Evolutionary conservation across 2,329 filamentous ascomycete species (phyloP), one percentile per base, ranked within the genome.

Genomic region (Hypoxylon sp.): DNA sequence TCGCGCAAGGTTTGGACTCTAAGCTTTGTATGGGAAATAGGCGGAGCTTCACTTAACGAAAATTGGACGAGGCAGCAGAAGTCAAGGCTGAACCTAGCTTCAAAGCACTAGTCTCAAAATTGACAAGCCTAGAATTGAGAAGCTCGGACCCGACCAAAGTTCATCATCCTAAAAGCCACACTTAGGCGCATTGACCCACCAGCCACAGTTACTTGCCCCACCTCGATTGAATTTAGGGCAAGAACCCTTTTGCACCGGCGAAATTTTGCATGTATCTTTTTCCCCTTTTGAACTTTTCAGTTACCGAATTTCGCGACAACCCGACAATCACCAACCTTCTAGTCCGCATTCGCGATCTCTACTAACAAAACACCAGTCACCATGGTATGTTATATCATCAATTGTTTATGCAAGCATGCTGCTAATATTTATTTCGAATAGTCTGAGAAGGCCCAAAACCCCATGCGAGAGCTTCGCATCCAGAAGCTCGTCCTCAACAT

Each of bases 401-500:
- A 42, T 49, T 2, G 2, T 12, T 23, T 7, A 7, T 27, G 16
- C 21, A 5, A n/a, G 43, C 23, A 27, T 21, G 26, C 4, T 59
- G 31, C 64, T 70, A 61, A 72, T 59, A 34, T 37, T 23, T 21
- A 49, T 45, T 32, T 34, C 52, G 74, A 77, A 70, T 71, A 84
- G 78, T 82, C 88, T 78, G 90, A 93, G 77, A 97, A 97, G 86
- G 77, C 83, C 77, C 82, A 84, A 78, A 99, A 99, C 87, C 93
- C 94, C 83, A 99, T 99, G 94, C 90, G 92, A 84, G 93, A 99
- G 84, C 90, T 97, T 77, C 91, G 91, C 54, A 75, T 85, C 64
- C 81, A 92, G 75, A 81, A 85, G 62, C 81, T 96, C 53, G 83
- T 91, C 45, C 80, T 91, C 61, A 84, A 91, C 74, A 89, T 89